Percentiles rank a stretch among this genome's conserved stretches.
Evolutionary conservation across 768 basidiomycete species (phyloP).

Genomic region (Russula brevipes): DNA sequence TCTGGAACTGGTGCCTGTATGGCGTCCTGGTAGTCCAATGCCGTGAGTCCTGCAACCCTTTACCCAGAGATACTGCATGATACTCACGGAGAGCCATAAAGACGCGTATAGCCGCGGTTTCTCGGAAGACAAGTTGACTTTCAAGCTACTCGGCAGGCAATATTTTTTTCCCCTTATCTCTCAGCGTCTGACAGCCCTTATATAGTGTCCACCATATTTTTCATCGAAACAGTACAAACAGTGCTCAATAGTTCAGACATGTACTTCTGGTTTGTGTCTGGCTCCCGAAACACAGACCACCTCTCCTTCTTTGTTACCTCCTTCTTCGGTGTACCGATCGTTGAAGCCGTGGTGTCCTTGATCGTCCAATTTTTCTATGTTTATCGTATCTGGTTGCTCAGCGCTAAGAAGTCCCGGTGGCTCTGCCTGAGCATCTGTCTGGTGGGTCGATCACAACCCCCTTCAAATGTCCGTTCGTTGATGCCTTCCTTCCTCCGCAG

Average conservation of each 20-base stretch:
- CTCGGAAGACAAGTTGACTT: background rate
- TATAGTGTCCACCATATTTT: conserved; percentile 28
- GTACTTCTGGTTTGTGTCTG: conserved; percentile 30
- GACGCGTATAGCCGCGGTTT: conserved; percentile 16
- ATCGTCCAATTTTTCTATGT: conserved; percentile 7
- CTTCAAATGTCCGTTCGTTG: no score
- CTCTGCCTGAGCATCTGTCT: background rate
- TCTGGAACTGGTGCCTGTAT: conserved; percentile 29
- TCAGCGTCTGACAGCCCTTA: background rate
- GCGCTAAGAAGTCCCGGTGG: background rate
- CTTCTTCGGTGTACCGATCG: conserved; percentile 16
- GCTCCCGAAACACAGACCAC: conserved; percentile 29
- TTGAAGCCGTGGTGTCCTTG: conserved; percentile 6
- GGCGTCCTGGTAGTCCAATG: conserved; percentile 30
- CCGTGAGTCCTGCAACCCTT: conserved; percentile 24
- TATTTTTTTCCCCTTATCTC: background rate
- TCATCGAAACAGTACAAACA: conserved; percentile 28
- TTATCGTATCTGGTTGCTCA: conserved; percentile 7
- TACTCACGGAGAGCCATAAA: background rate
- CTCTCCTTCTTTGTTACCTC: conserved; percentile 24
- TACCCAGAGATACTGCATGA: no score
- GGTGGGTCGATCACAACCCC: background rate
- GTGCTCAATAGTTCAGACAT: conserved; percentile 29
- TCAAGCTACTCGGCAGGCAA: conserved; percentile 8
- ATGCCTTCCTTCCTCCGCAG: background rate